Conservation (phyloP, 2,329 filamentous ascomycete genomes). For the Scopulariopsis brevicaulis region DNA sequence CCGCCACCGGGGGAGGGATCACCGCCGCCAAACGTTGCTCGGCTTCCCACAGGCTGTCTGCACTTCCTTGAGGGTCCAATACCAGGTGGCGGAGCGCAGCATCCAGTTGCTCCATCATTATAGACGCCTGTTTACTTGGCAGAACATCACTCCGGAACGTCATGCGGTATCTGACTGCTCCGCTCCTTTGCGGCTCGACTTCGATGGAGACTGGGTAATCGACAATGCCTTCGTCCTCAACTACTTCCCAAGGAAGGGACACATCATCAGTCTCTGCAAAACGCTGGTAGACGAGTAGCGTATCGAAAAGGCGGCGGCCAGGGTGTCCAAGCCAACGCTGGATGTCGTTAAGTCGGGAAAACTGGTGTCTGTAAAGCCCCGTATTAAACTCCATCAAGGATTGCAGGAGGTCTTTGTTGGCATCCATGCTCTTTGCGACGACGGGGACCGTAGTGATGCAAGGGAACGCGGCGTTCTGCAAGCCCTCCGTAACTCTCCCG, state of each 20-base stretch:
- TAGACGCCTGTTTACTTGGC: slow-evolving; percentile 52
- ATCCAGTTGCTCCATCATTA: slow-evolving; percentile 65
- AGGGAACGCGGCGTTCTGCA: slow-evolving; percentile 55
- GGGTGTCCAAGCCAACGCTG: slow-evolving; percentile 60
- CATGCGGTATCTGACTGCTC: slow-evolving; percentile 47
- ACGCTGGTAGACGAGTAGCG: slow-evolving; percentile 75
- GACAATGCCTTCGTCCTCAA: slow-evolving; percentile 55
- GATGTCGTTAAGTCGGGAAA: slow-evolving; percentile 58
- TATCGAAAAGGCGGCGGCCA: slow-evolving; percentile 65
- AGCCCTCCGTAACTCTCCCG: slow-evolving; percentile 53
- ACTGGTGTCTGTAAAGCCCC: slow-evolving; percentile 56
- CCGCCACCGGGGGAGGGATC: slow-evolving; percentile 44
- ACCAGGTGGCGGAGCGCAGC: slow-evolving; percentile 49
- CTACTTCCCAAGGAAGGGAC: slow-evolving; percentile 41
- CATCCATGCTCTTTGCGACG: slow-evolving; percentile 39
- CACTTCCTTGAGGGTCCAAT: slow-evolving; percentile 27
- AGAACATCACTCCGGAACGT: slow-evolving; percentile 55
- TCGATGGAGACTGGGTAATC: slow-evolving; percentile 79
- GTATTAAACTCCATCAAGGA: slow-evolving; percentile 56
- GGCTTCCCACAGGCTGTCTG: slow-evolving; percentile 22
- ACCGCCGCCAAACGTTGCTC: slow-evolving; percentile 47
- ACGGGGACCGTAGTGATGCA: slow-evolving; percentile 76
- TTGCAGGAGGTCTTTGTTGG: slow-evolving; percentile 45
- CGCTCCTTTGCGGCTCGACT: slow-evolving; percentile 43
- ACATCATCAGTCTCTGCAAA: slow-evolving; percentile 15